Evolutionary conservation across 129 eudicot genomes (phyloP), one percentile per base, ranked within the genome.

Genomic region (Flaveria brownii): DNA sequence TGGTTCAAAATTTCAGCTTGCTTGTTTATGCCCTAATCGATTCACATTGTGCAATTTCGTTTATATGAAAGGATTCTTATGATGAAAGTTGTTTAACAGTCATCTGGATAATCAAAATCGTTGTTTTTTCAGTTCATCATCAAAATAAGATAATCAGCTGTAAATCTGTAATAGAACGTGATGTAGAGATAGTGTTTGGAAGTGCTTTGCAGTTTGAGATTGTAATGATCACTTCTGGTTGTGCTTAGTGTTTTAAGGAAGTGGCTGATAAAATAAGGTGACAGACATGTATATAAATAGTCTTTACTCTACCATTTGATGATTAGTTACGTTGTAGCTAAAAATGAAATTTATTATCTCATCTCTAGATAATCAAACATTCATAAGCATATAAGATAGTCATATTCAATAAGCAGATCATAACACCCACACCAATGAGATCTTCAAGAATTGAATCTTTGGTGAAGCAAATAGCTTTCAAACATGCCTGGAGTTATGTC

Each of bases 1-100:
- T 43, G 18, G 30, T 71, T 30, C 28, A 15, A 18, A 18, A 59
- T 28, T 64, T 71, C 45, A 15, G 2, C 47, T 7, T 20, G 18
- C 23, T 49, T 71, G 49, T 69, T 69, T 13, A 57, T 18, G 72
- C 33, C 72, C 55, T 70, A 47, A 78, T 49, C 50, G 12, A 61
- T 78, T 61, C 72, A 71, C 82, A 62, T 62, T 71, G 77, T 78
- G 43, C 65, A 60, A 71, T 78, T 60, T 28, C 52, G 51, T 61
- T 20, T 61, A 10, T 71, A 25, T 42, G 12, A 14, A 30, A 36
- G 20, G 12, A 63, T 28, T 63, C 43, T 61, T 39, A 50, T 46
- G 71, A 60, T 78, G 60, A 17, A 41, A 41, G 9, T 36, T 36
- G 41, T 36, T 36, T 5, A 5, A 36, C 7, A 36, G 41, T 36